Percentiles rank a stretch among this genome's conserved stretches.
Conservation (phyloP, 192 early-diverging fungal species). For the Borealophlyctis nickersoniae region DNA sequence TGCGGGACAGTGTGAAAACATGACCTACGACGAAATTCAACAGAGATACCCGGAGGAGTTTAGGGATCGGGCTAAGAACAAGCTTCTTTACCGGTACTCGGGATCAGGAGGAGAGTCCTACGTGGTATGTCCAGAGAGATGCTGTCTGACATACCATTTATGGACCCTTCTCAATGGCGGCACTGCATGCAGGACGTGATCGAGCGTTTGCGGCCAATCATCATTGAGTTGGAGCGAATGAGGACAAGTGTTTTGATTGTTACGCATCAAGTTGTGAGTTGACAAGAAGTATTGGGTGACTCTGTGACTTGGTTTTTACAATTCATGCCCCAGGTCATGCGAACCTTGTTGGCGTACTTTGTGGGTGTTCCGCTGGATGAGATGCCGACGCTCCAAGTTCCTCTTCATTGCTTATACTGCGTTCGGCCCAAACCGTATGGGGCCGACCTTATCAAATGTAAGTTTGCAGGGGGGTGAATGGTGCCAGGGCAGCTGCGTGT, state of each 20-base stretch:
- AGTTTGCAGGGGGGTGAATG: background rate
- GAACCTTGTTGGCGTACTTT: constrained; percentile 89
- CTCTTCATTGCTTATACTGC: constrained; percentile 76
- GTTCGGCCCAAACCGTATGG: constrained; percentile 85
- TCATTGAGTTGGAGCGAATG: constrained; percentile 95
- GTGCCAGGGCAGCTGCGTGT: too few relatives aligned
- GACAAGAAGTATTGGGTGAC: background rate
- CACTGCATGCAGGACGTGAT: constrained; percentile 86
- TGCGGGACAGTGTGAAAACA: constrained; percentile 63
- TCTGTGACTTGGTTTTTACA: too few relatives aligned
- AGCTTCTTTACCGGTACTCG: constrained; percentile 92
- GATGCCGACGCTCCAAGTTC: constrained; percentile 78
- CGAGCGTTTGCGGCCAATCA: constrained; percentile 85
- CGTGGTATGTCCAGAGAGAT: too few relatives aligned
- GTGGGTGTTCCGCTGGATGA: constrained; percentile 76
- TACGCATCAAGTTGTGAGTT: constrained; percentile 85
- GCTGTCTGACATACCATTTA: too few relatives aligned
- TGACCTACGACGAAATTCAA: constrained; percentile 73
- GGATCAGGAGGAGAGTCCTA: constrained; percentile 95
- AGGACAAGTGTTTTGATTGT: constrained; percentile 80
- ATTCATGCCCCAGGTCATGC: constrained; percentile 40
- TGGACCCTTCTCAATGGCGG: too few relatives aligned
- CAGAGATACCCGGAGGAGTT: constrained; percentile 76
- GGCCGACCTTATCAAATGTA: constrained; percentile 48
- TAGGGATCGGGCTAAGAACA: constrained; percentile 73